A percentile compares a stretch with the other conserved stretches of the same genome.
Evolutionary conservation across 2,329 filamentous ascomycete genomes (phyloP).

Genomic region (Colletotrichum chlorophyti): DNA sequence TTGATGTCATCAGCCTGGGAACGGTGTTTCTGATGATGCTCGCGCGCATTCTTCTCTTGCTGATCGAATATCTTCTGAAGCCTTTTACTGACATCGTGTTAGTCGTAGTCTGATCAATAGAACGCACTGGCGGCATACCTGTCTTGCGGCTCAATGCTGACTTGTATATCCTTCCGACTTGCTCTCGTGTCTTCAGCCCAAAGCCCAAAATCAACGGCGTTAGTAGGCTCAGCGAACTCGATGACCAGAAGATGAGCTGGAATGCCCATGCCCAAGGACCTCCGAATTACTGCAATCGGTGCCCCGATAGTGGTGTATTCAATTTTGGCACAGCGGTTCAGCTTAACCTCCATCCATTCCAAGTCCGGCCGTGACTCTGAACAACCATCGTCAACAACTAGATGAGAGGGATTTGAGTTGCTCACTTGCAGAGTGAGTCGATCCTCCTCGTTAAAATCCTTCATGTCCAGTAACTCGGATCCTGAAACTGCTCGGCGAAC

Average conservation of each 20-base stretch:
- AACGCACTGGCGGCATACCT: neutral
- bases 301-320: neutral
- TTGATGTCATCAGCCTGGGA: slow-evolving; percentile 1
- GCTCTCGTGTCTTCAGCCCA: neutral
- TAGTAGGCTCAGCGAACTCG: neutral
- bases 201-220: neutral
- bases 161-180: neutral
- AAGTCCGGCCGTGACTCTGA: neutral
- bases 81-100: neutral
- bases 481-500: slow-evolving; percentile 1
- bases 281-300: neutral
- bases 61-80: slow-evolving; percentile 3
- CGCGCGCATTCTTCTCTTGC: neutral
- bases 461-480: neutral
- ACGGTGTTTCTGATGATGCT: neutral
- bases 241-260: neutral
- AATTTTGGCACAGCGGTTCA: neutral
- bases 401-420: neutral
- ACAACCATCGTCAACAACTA: neutral
- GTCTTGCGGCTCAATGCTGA: too few species aligned
- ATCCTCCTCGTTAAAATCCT: neutral
- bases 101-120: neutral
- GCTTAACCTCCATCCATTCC: slow-evolving; percentile 14
- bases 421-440: neutral
- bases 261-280: neutral